phyloP scores from a whole-genome alignment of 2,329 filamentous ascomycete genomes.

The Paramyrothecium roridum region DNA sequence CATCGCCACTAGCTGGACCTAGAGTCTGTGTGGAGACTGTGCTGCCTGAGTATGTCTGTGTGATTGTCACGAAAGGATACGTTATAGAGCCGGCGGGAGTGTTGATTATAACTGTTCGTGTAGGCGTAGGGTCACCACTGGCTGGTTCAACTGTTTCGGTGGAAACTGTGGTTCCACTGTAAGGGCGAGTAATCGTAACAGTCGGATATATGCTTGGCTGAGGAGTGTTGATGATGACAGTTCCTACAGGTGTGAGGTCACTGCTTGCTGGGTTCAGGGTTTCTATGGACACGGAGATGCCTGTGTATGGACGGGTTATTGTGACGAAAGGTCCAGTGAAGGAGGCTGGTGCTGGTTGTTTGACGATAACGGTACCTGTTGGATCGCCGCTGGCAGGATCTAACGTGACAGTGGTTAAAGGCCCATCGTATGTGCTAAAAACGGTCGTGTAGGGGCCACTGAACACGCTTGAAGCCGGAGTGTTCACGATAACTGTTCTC shows the following conservation, averaged over 20 bases:
- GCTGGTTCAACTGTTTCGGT: neutral
- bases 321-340: neutral
- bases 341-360: neutral
- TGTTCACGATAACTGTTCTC: neutral
- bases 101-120: neutral
- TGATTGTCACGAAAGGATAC: neutral
- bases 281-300: neutral
- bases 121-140: neutral
- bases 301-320: neutral
- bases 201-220: neutral
- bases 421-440: neutral
- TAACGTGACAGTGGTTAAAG: neutral
- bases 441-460: neutral
- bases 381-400: neutral
- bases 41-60: neutral
- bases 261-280: neutral
- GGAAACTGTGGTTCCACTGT: neutral
- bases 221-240: constrained; percentile 2
- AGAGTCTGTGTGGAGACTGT: neutral
- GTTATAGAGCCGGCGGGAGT: neutral
- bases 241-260: neutral
- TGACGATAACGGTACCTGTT: neutral
- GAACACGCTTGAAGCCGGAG: neutral
- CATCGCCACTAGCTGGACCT: neutral
- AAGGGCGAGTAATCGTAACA: neutral